Evolutionary conservation across 768 basidiomycete genomes (phyloP).

Genomic region (Trametes cingulata): DNA sequence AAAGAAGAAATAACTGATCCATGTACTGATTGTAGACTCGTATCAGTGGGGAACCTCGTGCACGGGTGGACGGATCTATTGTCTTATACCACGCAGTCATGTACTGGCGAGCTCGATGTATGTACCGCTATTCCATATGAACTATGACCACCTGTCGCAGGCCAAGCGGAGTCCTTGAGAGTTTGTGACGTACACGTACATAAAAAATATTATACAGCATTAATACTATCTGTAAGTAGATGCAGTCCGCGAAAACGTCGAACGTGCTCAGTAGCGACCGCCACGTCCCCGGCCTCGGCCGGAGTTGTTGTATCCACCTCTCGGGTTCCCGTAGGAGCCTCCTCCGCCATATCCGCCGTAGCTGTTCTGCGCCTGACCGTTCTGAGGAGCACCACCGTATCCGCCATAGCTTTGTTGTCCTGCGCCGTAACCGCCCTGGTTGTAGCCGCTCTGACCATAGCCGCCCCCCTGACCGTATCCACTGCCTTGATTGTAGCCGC

Average conservation of each 20-base stretch:
- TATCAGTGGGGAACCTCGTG: background rate
- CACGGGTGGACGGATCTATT: background rate
- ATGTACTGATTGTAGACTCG: background rate
- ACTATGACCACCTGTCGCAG: background rate
- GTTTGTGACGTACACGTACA: background rate
- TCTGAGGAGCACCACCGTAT: constrained; percentile 22
- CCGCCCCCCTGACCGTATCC: constrained; percentile 23
- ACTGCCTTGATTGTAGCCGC: constrained; percentile 33
- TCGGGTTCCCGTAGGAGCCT: constrained; percentile 14
- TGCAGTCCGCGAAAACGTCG: background rate
- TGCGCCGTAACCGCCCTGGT: constrained; percentile 37
- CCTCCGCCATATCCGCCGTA: constrained; percentile 24
- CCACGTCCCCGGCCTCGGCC: constrained; percentile 58
- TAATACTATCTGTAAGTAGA: constrained; percentile 20
- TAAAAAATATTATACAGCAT: constrained; percentile 18
- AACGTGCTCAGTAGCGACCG: constrained; percentile 38
- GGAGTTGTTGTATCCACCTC: constrained; percentile 33
- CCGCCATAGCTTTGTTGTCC: constrained; percentile 25
- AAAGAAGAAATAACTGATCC: background rate
- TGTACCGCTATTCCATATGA: background rate
- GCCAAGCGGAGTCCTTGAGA: no score
- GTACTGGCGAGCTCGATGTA: background rate
- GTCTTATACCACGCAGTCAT: background rate
- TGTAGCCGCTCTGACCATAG: constrained; percentile 23
- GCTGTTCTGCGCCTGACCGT: constrained; percentile 9